A percentile compares a stretch with the other conserved stretches of the same genome.
These are phyloP conservation scores for Hypoxylon subgilvum DNA, from an alignment of 495 filamentous ascomycete species.

Conservation along the genomic window DNA sequence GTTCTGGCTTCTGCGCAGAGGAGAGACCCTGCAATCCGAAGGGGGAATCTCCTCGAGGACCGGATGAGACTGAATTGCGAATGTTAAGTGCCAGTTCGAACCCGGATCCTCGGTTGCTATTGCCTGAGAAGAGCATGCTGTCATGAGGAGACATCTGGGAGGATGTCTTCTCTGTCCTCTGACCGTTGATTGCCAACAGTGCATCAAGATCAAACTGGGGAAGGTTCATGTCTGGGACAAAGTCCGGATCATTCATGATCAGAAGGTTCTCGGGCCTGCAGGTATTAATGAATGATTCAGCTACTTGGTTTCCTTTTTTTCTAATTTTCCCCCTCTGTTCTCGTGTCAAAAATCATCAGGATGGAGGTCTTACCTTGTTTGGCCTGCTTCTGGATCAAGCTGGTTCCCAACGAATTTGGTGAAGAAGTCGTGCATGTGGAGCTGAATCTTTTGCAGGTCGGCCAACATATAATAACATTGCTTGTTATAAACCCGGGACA, in stretches of 20 bases:
- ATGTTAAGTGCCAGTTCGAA: conserved; percentile 32
- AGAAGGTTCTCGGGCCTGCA: conserved; percentile 78
- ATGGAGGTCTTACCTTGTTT: conserved; percentile 66
- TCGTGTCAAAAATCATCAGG: not conserved
- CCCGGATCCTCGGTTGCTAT: conserved; percentile 9
- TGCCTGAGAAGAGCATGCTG: conserved; percentile 11
- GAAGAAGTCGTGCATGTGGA: conserved; percentile 70
- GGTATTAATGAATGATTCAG: conserved; percentile 10
- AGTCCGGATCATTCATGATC: conserved; percentile 84
- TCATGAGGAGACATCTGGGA: conserved; percentile 51
- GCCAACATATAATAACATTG: conserved; percentile 85
- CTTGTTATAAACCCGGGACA: conserved; percentile 81
- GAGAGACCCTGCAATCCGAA: conserved; percentile 35
- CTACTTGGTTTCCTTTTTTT: not conserved
- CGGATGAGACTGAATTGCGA: conserved; percentile 21
- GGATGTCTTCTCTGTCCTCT: conserved; percentile 52
- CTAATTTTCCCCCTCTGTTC: not conserved
- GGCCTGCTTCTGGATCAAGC: conserved; percentile 74
- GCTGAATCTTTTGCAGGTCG: conserved; percentile 78
- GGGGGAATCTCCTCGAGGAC: conserved; percentile 15
- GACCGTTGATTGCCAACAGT: conserved; percentile 42
- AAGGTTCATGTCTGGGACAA: conserved; percentile 71
- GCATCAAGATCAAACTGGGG: conserved; percentile 63
- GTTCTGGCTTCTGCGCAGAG: conserved; percentile 34
- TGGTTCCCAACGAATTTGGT: conserved; percentile 55